phyloP scores from a whole-genome alignment of 2,329 filamentous ascomycete species.

The Phaeophleospora eucalypticola region DNA sequence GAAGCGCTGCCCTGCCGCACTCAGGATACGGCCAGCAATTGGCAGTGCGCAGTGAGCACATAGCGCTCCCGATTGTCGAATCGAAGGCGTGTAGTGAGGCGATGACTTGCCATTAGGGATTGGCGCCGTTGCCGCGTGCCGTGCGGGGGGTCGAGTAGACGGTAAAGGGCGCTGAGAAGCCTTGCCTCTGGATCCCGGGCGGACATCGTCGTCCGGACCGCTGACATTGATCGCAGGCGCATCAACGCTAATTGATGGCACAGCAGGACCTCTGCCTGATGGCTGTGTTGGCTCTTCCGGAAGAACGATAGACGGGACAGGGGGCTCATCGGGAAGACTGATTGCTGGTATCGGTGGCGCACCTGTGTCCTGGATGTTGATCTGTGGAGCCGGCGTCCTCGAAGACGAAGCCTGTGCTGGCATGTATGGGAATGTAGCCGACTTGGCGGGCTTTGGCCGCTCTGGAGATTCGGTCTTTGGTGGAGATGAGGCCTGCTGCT shows the following conservation, averaged over 20 bases:
- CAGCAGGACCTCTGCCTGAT: constrained; percentile 12
- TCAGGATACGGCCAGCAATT: constrained; percentile 87
- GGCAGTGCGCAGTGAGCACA: constrained; percentile 81
- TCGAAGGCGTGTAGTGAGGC: constrained; percentile 44
- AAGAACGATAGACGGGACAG: constrained; percentile 27
- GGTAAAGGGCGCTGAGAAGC: constrained; percentile 42
- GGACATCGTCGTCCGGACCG: constrained; percentile 9
- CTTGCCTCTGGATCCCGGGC: constrained; percentile 21
- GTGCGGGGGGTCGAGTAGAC: constrained; percentile 43
- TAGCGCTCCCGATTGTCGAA: constrained; percentile 58
- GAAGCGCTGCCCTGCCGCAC: constrained; percentile 75
- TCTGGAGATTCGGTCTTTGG: neutral
- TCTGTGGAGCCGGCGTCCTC: constrained; percentile 10
- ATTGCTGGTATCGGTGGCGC: constrained; percentile 45
- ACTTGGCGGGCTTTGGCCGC: neutral
- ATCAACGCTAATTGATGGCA: constrained; percentile 16
- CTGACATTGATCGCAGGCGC: constrained; percentile 21
- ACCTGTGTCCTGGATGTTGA: constrained; percentile 10
- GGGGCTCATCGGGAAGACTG: constrained; percentile 45
- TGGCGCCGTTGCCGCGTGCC: constrained; percentile 30
- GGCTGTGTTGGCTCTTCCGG: constrained; percentile 33
- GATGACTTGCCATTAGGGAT: constrained; percentile 33
- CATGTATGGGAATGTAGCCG: constrained; percentile 2
- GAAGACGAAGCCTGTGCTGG: constrained; percentile 6
- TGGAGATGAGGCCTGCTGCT: constrained; percentile 33